Evolutionary conservation across 1,284 basidiomycete species (phyloP).

Genomic region (Leccinum proliferum): DNA sequence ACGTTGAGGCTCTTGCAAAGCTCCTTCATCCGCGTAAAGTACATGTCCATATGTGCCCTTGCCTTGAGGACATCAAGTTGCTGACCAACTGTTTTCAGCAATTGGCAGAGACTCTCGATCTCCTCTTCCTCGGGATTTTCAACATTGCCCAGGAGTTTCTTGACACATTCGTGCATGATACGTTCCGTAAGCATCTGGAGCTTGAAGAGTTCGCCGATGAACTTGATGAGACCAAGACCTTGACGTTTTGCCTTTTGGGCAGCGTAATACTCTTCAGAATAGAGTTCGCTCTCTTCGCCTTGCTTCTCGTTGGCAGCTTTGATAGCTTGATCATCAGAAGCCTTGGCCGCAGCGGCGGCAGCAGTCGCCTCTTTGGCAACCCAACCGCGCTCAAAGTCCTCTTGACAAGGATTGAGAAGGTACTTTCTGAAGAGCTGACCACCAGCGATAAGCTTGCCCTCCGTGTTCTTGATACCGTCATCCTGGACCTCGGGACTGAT

Average conservation of each 20-base stretch:
- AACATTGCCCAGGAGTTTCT: conserved; percentile 89
- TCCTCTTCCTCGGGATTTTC: conserved; percentile 30
- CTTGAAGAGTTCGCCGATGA: conserved; percentile 98
- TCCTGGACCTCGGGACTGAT: conserved; percentile 86
- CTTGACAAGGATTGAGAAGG: conserved; percentile 88
- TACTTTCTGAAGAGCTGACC: conserved; percentile 95
- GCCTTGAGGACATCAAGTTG: too few species aligned
- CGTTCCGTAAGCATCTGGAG: conserved; percentile 91
- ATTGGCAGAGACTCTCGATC: too few species aligned
- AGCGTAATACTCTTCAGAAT: conserved; percentile 96
- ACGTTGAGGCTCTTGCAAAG: too few species aligned
- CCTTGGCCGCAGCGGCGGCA: too few species aligned
- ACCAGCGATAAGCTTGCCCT: conserved; percentile 84
- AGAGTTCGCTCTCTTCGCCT: conserved; percentile 59
- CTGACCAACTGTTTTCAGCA: too few species aligned
- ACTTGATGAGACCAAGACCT: conserved; percentile 94
- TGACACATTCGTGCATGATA: conserved; percentile 96
- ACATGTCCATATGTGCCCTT: too few species aligned
- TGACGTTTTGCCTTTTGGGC: conserved; percentile 96
- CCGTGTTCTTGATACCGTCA: conserved; percentile 70
- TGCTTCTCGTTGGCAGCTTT: conserved; percentile 57
- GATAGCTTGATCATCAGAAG: conserved; percentile 43
- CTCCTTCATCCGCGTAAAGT: too few species aligned
- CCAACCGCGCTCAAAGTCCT: conserved; percentile 74
- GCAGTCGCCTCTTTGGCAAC: too few species aligned